phyloP scores from a whole-genome alignment of 2,329 filamentous ascomycete genomes.

The Nemania bipapillata region DNA sequence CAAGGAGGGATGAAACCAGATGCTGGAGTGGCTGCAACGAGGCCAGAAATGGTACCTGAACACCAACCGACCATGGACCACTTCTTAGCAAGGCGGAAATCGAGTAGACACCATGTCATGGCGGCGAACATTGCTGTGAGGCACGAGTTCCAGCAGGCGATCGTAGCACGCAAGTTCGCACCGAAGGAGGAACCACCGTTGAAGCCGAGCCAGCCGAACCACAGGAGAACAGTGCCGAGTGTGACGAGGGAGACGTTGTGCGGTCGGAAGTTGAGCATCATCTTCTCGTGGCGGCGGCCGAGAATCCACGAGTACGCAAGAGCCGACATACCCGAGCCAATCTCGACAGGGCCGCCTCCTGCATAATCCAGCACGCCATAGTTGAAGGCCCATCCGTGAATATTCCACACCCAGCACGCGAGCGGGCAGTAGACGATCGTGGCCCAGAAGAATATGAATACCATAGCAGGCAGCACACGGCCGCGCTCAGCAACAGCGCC shows the following conservation, averaged over 20 bases:
- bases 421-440: conserved; percentile 97
- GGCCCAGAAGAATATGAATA: conserved; percentile 96
- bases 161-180: conserved; percentile 90
- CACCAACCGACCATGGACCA: conserved; percentile 86
- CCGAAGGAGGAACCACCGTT: conserved; percentile 96
- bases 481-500: conserved; percentile 94
- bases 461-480: conserved; percentile 89
- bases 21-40: conserved; percentile 75
- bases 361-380: conserved; percentile 97
- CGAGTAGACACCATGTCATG: conserved; percentile 93
- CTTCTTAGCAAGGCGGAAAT: conserved; percentile 93
- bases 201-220: conserved; percentile 99
- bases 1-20: conserved; percentile 75
- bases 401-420: conserved; percentile 96
- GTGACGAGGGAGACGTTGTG: conserved; percentile 99
- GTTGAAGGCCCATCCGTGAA: conserved; percentile 89
- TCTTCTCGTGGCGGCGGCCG: conserved; percentile 95
- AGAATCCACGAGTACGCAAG: conserved; percentile 96
- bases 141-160: conserved; percentile 99
- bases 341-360: conserved; percentile 96
- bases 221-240: conserved; percentile 92
- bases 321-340: conserved; percentile 90
- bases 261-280: conserved; percentile 99
- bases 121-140: conserved; percentile 90
- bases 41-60: conserved; percentile 75